These are phyloP conservation scores for Parascedosporium putredinis DNA, from an alignment of 2,329 filamentous ascomycete species.

Conservation along the genomic window DNA sequence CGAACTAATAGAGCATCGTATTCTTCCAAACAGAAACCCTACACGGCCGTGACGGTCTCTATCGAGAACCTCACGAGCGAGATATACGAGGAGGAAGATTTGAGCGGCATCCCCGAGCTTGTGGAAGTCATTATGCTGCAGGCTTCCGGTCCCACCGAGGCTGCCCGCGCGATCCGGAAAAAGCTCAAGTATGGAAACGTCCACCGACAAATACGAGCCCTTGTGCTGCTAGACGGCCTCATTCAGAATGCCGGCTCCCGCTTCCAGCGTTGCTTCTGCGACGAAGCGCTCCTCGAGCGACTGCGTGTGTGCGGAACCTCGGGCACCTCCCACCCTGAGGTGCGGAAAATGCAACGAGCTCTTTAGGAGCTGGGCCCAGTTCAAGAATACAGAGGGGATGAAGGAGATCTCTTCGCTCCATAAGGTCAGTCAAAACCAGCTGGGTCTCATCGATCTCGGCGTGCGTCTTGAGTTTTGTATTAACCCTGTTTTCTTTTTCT, in stretches of 20 bases:
- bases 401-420: slow-evolving; percentile 73
- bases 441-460: too few species aligned
- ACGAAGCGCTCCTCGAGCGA: slow-evolving; percentile 85
- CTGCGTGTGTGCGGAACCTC: slow-evolving; percentile 81
- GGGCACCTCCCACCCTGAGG: slow-evolving; percentile 70
- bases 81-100: slow-evolving; percentile 79
- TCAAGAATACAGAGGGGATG: slow-evolving; percentile 71
- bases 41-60: slow-evolving; percentile 85
- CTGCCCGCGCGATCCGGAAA: slow-evolving; percentile 85
- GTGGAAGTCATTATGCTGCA: slow-evolving; percentile 92
- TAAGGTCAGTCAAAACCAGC: slow-evolving; percentile 36
- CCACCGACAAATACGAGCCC: slow-evolving; percentile 82
- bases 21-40: slow-evolving; percentile 53
- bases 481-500: neutral
- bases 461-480: neutral
- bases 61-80: slow-evolving; percentile 87
- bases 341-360: slow-evolving; percentile 81
- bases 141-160: slow-evolving; percentile 74
- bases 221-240: slow-evolving; percentile 81
- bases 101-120: slow-evolving; percentile 84
- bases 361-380: slow-evolving; percentile 82
- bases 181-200: slow-evolving; percentile 96
- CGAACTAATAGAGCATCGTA: neutral
- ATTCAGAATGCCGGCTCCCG: slow-evolving; percentile 87
- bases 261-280: slow-evolving; percentile 79